phyloP scores from a whole-genome alignment of 148 eudicot species.

The Rheum nobile region DNA sequence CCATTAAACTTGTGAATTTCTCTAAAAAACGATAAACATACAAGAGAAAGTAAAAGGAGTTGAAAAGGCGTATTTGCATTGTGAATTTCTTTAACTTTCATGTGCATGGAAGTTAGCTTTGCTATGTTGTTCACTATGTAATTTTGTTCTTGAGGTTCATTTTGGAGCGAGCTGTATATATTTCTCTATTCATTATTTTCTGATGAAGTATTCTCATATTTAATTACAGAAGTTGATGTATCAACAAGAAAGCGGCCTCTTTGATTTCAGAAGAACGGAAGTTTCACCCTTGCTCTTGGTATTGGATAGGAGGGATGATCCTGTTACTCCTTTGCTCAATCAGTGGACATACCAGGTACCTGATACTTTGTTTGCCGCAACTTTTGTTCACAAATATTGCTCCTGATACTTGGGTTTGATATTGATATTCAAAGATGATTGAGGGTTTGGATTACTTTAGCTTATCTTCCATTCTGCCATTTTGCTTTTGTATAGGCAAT shows the following conservation, averaged over 20 bases:
- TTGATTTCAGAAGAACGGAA: conserved; percentile 88
- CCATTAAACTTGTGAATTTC: neutral
- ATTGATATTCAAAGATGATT: neutral
- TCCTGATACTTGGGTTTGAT: neutral
- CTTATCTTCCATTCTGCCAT: conserved; percentile 10
- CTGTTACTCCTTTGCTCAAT: conserved; percentile 89
- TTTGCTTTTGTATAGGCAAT: conserved; percentile 47
- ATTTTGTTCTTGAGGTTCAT: neutral
- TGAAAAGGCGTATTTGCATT: neutral
- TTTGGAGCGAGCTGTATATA: neutral
- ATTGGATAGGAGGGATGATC: conserved; percentile 89
- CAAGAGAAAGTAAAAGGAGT: neutral
- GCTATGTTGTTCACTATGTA: neutral
- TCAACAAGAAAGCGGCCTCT: conserved; percentile 95
- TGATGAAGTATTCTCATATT: neutral
- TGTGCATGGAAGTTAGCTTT: neutral
- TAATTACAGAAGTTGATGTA: conserved; percentile 79
- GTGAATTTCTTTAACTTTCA: neutral
- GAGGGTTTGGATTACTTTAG: conserved; percentile 2
- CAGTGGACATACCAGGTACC: conserved; percentile 99
- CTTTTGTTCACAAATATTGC: neutral
- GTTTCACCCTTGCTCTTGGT: conserved; percentile 74
- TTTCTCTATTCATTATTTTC: neutral
- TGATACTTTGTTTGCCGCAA: neutral
- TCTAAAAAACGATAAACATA: neutral